Base-by-base conservation (phyloP, 2,329 filamentous ascomycete species). In the Tolypocladium amazonense region DNA sequence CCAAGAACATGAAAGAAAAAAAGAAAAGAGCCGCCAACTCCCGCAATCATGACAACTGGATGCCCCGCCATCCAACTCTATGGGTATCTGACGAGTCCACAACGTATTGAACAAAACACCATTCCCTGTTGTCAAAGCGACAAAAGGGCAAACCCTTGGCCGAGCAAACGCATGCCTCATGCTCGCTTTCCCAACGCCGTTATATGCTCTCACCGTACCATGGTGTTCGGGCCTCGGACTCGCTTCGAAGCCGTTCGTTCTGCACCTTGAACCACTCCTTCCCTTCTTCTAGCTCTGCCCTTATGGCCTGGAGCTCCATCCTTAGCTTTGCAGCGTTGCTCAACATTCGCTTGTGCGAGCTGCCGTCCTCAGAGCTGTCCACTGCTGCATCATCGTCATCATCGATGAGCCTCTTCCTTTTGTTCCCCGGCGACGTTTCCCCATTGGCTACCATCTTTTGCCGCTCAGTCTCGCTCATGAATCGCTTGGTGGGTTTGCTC, bases 261-360 rank as follows among this genome's bases (percentile, higher is more conserved):
- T 81, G 77, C 58, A 74, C 72, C 58, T 69, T 71, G 65, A 76
- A 79, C 79, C 79, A 81, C 25, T 72, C 70, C n/a, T 72, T 72
- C 20, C 73, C 77, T 62, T 79, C 73, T 62, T 80, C 76, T 68
- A 81, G 72, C 60, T 79, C 77, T 60, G 74, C 69, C 18, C 76
- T 72, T 63, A 77, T 70, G 57, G 71, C 70, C 43, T 71, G 71
- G 47, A 81, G 72, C 62, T 80, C 76, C 39, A 64, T 69, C 54
- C 74, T 69, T 60, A 76, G 62, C 43, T 69, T 73, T 60, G 75
- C 71, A 35, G 75, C 75, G 53, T 77, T 75, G 58, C 74, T 73
- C 66, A 80, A 72, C 20, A 78, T 72, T 37, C 73, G 71, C 60
- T 77, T 75, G 53, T 73, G 73, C 57, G 68, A 65, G 65, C 66